Evolutionary conservation across 2,329 filamentous ascomycete genomes (phyloP), one percentile per base, ranked within the genome.

Genomic region (Sarocladium kiliense): DNA sequence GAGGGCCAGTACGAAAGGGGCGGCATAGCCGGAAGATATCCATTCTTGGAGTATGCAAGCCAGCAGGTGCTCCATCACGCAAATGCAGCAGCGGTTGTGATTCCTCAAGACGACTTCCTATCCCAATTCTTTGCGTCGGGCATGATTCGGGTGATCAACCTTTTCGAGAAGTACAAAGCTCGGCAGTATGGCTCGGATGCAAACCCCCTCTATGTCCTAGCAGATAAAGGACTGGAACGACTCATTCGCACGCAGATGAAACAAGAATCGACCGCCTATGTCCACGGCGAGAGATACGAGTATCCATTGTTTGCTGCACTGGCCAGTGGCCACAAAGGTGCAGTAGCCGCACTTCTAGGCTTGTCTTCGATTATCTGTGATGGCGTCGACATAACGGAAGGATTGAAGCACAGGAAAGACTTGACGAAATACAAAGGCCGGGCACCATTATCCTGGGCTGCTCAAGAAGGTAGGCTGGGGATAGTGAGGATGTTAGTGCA

Each of bases 11-110:
- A n/a, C n/a, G 39, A 42, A 42, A 42, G 7, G 9, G n/a, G 16
- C 39, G n/a, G 19, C n/a, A n/a, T 53, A 59, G 30, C 21, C 21
- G 26, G 39, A 10, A 39, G 58, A 12, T 75, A 69, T 54, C 73
- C 77, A 1, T 78, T 83, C 45, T 63, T 82, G 5, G 58, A 72
- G 50, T 80, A 80, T 60, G 70, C 76, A 18, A 62, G 69, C 16
- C 58, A 63, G 4, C 66, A 74, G 54, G 39, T 77, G 10, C 61
- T 79, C 16, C 57, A 62, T 47, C 76, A 79, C 55, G 68, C 75
- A 10, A 61, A 78, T 41, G 26, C 18, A 32, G 72, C 74, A 54
- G 57, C 60, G 3, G 11, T 32, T 18, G 58, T 56, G 2, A 60
- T 71, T 30, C 26, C 55, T 18, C 68, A 73, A 58, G 36, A 54